Base-by-base conservation (phyloP, 2,329 filamentous ascomycete genomes). In the Fusarium sp. region DNA sequence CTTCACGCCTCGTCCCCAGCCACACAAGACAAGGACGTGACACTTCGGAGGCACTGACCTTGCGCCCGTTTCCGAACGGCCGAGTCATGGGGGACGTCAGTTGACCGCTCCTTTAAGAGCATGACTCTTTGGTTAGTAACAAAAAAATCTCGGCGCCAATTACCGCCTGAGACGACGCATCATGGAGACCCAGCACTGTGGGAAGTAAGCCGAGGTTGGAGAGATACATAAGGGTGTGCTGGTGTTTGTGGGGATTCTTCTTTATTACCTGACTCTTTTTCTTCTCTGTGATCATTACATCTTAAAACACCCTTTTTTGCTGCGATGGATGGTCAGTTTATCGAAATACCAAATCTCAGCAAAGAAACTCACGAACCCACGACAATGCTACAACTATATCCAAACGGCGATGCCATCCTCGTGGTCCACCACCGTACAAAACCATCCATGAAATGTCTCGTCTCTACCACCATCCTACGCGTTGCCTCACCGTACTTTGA, bases 401-500 rank as follows among this genome's bases (percentile, higher is more conserved):
- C 60, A 20, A 42, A 44, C 12, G 60, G 59, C 17, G 60, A 63
- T 9, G 60, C 60, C 35, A 56, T 63, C 35, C 33, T 63, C 14
- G 60, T 63, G 17, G 36, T 63, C 8, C 35, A 56, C 9, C 60
- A 63, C 7, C 60, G 44, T 5, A 63, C 35, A 6, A 63, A 63
- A 33, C 46, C 29, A 16, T 42, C 60, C 49, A 35, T 63, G 12
- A 63, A 63, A 17, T 63, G 60, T 20, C 60, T 63, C 27, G 36
- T 63, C 27, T 63, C 60, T 2, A 44, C 60, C 16, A 56, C 46
- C 1, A 63, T 63, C 16, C 27, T 63, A 2, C 27, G 46, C 16
- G 60, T 36, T 20, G 46, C 60, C 6, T 63, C 60, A 16, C 60
- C 46, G 3, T 63, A 63, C 14, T 63, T 63, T 24, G 60, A 63